These are phyloP conservation scores for Claviceps pusilla DNA, from an alignment of 2,329 filamentous ascomycete genomes.

Conservation along the genomic window DNA sequence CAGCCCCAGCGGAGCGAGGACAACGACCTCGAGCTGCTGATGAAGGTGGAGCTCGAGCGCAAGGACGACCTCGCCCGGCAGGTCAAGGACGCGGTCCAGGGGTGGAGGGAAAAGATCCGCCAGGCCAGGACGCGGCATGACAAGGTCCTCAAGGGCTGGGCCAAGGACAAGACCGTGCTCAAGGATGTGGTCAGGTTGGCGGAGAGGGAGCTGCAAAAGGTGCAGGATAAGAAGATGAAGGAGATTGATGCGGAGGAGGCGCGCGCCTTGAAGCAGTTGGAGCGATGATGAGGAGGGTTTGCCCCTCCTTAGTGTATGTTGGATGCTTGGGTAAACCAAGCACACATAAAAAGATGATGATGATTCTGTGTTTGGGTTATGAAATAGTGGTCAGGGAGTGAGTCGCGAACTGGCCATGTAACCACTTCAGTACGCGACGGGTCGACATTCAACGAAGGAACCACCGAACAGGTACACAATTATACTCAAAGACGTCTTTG, in stretches of 20 bases:
- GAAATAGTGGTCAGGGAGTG: too few relatives aligned
- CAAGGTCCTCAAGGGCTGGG: constrained; percentile 35
- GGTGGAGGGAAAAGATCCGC: constrained; percentile 36
- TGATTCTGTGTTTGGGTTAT: too few relatives aligned
- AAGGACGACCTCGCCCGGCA: constrained; percentile 30
- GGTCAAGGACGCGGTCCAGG: constrained; percentile 31
- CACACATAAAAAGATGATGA: too few relatives aligned
- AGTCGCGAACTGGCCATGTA: too few relatives aligned
- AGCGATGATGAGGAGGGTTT: constrained; percentile 8
- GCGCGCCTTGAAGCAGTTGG: constrained; percentile 28
- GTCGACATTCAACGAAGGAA: too few relatives aligned
- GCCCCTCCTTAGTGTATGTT: too few relatives aligned
- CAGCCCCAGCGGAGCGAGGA: constrained; percentile 43
- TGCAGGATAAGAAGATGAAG: constrained; percentile 38
- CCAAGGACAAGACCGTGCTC: constrained; percentile 26
- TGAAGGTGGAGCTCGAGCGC: constrained; percentile 37
- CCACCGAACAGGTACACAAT: too few relatives aligned
- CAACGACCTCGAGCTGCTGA: constrained; percentile 43
- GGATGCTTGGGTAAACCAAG: too few relatives aligned
- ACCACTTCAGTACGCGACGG: too few relatives aligned
- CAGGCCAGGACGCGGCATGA: constrained; percentile 32
- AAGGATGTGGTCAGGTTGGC: constrained; percentile 35
- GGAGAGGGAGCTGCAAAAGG: constrained; percentile 31
- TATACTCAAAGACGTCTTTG: too few relatives aligned
- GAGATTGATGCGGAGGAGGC: constrained; percentile 36